Percentiles rank a stretch among this genome's conserved stretches.
Conservation (phyloP, 805 yeast species). For the Cyberlindnera misumaiensis region DNA sequence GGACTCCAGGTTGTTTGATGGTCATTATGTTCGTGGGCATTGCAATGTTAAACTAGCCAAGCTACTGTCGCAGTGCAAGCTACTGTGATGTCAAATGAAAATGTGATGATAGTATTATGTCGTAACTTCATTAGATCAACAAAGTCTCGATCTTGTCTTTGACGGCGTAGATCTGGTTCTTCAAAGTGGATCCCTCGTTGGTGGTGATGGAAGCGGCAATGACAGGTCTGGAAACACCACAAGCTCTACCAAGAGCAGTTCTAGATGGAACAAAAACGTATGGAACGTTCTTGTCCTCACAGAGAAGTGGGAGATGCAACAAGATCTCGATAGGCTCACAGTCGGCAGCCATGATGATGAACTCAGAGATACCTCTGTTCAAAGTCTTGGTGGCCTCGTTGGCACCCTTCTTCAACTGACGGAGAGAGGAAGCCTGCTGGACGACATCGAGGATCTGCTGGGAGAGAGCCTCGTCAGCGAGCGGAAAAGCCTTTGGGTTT, state of each 20-base stretch:
- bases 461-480: constrained; percentile 91
- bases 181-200: constrained; percentile 96
- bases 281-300: constrained; percentile 99
- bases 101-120: constrained; percentile 4
- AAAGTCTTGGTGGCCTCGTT: constrained; percentile 98
- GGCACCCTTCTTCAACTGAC: constrained; percentile 99
- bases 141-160: constrained; percentile 99
- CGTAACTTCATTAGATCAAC: constrained; percentile 53
- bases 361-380: constrained; percentile 99
- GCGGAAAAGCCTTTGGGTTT: constrained; percentile 98
- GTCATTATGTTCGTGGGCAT: background rate
- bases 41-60: too few species aligned
- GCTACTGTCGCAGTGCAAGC: too few species aligned
- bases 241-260: constrained; percentile 98
- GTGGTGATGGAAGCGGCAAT: constrained; percentile 98
- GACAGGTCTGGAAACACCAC: constrained; percentile 99
- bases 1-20: background rate
- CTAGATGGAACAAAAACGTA: constrained; percentile 98
- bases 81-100: background rate
- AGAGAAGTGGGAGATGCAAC: constrained; percentile 91
- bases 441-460: constrained; percentile 97
- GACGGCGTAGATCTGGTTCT: constrained; percentile 93
- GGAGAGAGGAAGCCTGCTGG: constrained; percentile 95
- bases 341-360: constrained; percentile 99
- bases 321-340: constrained; percentile 98